Evolutionary conservation across 805 yeast species (phyloP), one percentile per base, ranked within the genome.

Genomic region (Lachancea dasiensis): DNA sequence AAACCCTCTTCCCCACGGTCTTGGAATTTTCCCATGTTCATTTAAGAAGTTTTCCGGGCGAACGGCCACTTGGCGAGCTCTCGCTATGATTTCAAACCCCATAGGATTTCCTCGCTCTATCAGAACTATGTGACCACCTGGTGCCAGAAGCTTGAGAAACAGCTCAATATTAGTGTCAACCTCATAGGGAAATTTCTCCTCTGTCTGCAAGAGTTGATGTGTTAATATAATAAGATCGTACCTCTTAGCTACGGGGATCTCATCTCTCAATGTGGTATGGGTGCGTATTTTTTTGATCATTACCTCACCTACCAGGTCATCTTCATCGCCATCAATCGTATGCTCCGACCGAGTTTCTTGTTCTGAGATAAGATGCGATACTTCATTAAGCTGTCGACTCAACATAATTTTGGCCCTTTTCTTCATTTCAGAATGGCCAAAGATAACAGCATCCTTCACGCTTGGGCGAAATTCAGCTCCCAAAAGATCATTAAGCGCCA

Each of bases 21-120:
- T 67, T 22, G 92, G 87, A 22, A 78, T 70, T 51, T 80, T 80
- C 0, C 81, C 81, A 27, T 61, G 54, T 46, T 77, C 82, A 9
- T 61, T 60, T 5, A 61, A 67, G 48, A 68, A 68, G 5, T 75
- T 72, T 49, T 82, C 95, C 0, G 97, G 96, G 48, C 97, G 75
- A n/a, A 90, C 64, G 73, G 86, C 76, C 3, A 86, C 63, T 57
- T 90, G 96, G 52, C 98, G 70, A 4, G 97, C 96, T 38, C 96
- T 69, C 0, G 95, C 94, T 40, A 87, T 72, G 3, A 77, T 69
- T 60, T 92, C 98, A 54, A 86, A 86, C 0, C 97, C 97, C 22
- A 79, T 54, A 0, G 97, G 86, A 39, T 82, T 84, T 3, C 98
- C 98, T 45, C 96, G 69, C 62, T 92, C 97, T 3, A 89, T 63